These are phyloP conservation scores for Penicillium paneum DNA, from an alignment of 2,329 filamentous ascomycete species.

Conservation along the genomic window DNA sequence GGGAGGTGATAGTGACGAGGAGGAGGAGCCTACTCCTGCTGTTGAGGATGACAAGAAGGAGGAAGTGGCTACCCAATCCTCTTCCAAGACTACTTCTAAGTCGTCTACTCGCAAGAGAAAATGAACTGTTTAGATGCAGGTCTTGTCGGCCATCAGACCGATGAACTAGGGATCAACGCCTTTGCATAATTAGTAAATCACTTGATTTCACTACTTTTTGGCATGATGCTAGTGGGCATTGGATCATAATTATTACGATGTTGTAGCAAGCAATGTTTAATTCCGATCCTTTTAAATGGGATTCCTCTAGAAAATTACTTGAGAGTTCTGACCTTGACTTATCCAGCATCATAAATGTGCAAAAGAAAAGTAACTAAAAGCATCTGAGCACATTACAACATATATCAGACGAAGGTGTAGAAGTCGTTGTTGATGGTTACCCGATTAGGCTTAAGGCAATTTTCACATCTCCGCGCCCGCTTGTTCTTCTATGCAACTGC, in stretches of 20 bases:
- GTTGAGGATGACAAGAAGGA: constrained; percentile 20
- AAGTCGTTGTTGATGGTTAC: constrained; percentile 18
- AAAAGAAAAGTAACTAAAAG: not conserved
- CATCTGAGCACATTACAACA: too few relatives aligned
- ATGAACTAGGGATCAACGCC: not conserved
- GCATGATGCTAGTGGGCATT: not conserved
- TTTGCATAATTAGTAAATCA: not conserved
- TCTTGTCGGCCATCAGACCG: not conserved
- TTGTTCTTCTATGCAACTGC: constrained; percentile 9
- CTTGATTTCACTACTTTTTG: not conserved
- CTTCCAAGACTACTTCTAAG: constrained; percentile 28
- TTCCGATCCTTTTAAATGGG: not conserved
- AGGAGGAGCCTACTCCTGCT: constrained; percentile 42
- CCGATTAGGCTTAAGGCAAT: constrained; percentile 20
- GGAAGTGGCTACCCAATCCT: constrained; percentile 25
- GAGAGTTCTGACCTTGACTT: not conserved
- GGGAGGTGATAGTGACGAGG: constrained; percentile 82
- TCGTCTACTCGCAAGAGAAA: constrained; percentile 36
- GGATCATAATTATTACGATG: not conserved
- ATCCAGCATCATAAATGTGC: not conserved
- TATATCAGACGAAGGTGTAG: not conserved
- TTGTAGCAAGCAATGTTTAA: not conserved
- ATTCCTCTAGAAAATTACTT: not conserved
- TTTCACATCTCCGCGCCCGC: constrained; percentile 10
- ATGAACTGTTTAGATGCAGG: constrained; percentile 14